A percentile compares a stretch with the other conserved stretches of the same genome.
phyloP scores from a whole-genome alignment of 225 moss, liverwort and hornwort species.

The Pseudisothecium myosuroides region DNA sequence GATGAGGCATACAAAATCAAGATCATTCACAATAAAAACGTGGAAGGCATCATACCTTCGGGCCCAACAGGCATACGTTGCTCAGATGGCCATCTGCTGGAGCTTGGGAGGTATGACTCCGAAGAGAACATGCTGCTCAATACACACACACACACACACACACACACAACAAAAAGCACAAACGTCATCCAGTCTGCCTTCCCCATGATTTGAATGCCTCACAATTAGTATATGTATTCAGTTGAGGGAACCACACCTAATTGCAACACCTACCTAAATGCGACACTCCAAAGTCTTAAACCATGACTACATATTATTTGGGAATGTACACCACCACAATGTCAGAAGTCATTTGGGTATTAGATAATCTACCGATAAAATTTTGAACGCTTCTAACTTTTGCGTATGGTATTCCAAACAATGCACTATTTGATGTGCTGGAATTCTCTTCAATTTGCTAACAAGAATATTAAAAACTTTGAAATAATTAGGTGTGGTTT shows the following conservation, averaged over 20 bases:
- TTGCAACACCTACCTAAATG: not conserved
- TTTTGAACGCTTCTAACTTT: not conserved
- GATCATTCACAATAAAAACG: not conserved
- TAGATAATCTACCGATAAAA: not conserved
- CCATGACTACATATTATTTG: not conserved
- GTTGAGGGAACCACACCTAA: not conserved
- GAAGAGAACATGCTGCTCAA: slow-evolving; percentile 41
- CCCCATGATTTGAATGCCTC: not conserved
- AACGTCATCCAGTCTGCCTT: not conserved
- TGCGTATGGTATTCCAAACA: not conserved
- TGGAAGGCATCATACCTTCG: slow-evolving; percentile 15
- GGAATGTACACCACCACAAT: not conserved
- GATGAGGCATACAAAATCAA: not conserved
- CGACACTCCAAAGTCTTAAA: not conserved
- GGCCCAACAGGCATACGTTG: slow-evolving; percentile 29
- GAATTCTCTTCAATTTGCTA: not conserved
- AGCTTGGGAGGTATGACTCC: slow-evolving; percentile 36
- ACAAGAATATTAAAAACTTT: not conserved
- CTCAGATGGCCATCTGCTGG: slow-evolving; percentile 42
- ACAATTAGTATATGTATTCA: not conserved
- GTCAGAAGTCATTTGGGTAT: not conserved
- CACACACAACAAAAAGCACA: not conserved
- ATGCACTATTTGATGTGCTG: not conserved
- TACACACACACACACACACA: not conserved
- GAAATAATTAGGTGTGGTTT: not conserved